Evolutionary conservation across 2,329 filamentous ascomycete species (phyloP), one percentile per base, ranked within the genome.

Genomic region (Cercospora sp.): DNA sequence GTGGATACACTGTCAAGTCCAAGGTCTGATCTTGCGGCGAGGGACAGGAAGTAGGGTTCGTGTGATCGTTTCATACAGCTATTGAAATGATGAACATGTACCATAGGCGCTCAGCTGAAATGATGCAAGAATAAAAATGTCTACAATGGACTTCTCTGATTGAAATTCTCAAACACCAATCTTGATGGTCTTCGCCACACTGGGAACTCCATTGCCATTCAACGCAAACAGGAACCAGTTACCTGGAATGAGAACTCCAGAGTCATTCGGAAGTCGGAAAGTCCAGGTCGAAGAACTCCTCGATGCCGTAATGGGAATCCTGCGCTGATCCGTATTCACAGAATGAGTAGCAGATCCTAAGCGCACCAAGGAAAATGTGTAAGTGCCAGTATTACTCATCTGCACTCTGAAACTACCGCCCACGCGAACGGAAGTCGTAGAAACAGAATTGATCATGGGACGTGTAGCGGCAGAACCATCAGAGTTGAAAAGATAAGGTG

Each of bases 311-410:
- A 86, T 75, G 12, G 83, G 79, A 59, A 88, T 79, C 4, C 86
- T 81, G 24, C 86, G 77, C 77, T 88, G 86, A 74, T 88, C 87
- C 0, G 82, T 88, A 71, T 89, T 85, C 58, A 87, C 81, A 1
- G 84, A 82, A 74, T 88, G 86, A 0, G 87, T 88, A 6, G 79
- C 79, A 2, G 79, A 81, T 0, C 85, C 82, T 55, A 82, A 80
- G 5, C 86, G 80, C 32, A 88, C 75, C 12, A 88, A n/a, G 8
- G 65, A 32, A 24, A 66, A 57, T 3, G 45, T 63, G 24, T 51
- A 37, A 5, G 43, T 9, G 18, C 4, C 18, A 10, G 58, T 13
- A 34, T 40, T 24, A 49, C 32, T 63, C 65, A 66, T 66, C 6
- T 13, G 30, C 10, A 63, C 59, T 5, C 43, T 66, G 9, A 66